Evolutionary conservation across 768 basidiomycete species (phyloP), one percentile per base, ranked within the genome.

Genomic region (Cystofilobasidium ferigula): DNA sequence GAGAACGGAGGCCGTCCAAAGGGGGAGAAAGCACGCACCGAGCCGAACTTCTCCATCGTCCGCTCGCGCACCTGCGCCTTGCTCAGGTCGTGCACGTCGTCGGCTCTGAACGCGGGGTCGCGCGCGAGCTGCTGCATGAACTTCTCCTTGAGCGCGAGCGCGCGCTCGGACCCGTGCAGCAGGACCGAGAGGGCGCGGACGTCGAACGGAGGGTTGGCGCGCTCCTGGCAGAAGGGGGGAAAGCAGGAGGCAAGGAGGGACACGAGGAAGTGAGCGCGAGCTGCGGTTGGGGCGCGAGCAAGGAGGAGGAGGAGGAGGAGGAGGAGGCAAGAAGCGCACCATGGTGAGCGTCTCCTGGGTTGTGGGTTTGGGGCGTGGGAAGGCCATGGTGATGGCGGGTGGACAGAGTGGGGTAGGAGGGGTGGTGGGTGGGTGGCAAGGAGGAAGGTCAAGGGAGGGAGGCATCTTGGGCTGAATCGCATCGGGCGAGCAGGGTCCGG

Each of bases 21-120:
- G 10, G 24, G 26, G 48, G 5, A 53, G 34, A 10, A 14, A 24
- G 61, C 34, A 57, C 63, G 13, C 24, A 64, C 61, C 22, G 51
- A 59, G 13, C 34, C 20, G 43, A 68, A 68, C 45, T 63, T 78
- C 65, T 77, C 74, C 78, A 79, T 79, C 7, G 78, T 79, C 32
- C 78, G 68, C 60, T 76, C 74, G 48, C 76, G 22, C 28, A 76
- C 57, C 57, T 77, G 71, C 57, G 76, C 76, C 48, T 76, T 77
- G 34, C 72, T 69, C 6, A 77, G 69, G 62, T 78, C 78, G 65
- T 77, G 77, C 42, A 77, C 77, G 68, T 79, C 78, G 26, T 73
- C 71, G 16, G 77, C 68, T 61, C 73, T 70, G 73, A 78, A 79
- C 3, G 75, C 73, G 1, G 78, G 78, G 63, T 77, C 74, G 2